Conservation (phyloP, 2,329 filamentous ascomycete species). For the Diaporthe helianthi region DNA sequence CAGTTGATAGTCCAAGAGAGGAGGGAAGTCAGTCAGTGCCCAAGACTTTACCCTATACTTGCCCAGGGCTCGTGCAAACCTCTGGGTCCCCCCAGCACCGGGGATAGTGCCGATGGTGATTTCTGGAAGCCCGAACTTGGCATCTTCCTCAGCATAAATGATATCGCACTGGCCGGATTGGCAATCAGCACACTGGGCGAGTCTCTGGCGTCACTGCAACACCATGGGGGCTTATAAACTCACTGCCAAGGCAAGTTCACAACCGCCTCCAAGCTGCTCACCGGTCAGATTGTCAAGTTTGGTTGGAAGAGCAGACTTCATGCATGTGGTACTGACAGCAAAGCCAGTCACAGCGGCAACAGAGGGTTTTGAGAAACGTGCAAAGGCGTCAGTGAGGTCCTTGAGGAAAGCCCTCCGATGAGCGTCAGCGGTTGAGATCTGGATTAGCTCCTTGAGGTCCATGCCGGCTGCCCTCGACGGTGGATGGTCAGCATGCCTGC, state of each 20-base stretch:
- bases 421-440: constrained; percentile 38
- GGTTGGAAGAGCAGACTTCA: not conserved
- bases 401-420: constrained; percentile 43
- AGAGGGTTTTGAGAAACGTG: constrained; percentile 52
- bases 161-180: constrained; percentile 45
- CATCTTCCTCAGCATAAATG: constrained; percentile 41
- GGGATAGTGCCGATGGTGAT: constrained; percentile 43
- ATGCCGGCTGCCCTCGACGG: constrained; percentile 31
- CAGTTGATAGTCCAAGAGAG: constrained; percentile 15
- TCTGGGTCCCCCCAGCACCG: constrained; percentile 43
- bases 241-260: constrained; percentile 57
- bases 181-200: constrained; percentile 5
- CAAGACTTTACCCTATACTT: constrained; percentile 42
- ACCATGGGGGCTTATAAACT: constrained; percentile 24
- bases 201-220: not conserved
- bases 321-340: constrained; percentile 52
- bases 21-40: not conserved
- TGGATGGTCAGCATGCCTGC: not conserved
- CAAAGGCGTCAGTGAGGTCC: constrained; percentile 49
- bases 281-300: not conserved
- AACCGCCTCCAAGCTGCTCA: constrained; percentile 56
- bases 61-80: constrained; percentile 45
- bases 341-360: constrained; percentile 58
- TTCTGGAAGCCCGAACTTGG: constrained; percentile 44
- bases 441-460: constrained; percentile 38